Conservation (phyloP, 1,284 basidiomycete species). For the Singerocomus inundabilis region DNA sequence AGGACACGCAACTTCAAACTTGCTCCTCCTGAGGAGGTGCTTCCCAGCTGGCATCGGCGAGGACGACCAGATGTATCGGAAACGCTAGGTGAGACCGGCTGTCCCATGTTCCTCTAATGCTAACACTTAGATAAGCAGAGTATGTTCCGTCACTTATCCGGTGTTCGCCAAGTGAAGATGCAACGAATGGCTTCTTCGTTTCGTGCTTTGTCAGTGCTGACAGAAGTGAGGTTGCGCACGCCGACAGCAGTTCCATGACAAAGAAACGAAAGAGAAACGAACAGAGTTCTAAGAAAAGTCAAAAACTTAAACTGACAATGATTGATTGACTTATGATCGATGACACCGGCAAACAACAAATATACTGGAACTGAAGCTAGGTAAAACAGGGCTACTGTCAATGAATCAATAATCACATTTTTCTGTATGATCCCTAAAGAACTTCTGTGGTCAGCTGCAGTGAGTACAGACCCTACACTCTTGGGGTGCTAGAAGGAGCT, state of each 20-base stretch:
- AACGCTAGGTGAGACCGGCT: slow-evolving; percentile 38
- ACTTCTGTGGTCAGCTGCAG: slow-evolving; percentile 36
- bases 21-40: slow-evolving; percentile 60
- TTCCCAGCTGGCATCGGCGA: slow-evolving; percentile 79
- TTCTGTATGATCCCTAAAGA: slow-evolving; percentile 34
- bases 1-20: slow-evolving; percentile 58
- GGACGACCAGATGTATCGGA: slow-evolving; percentile 67
- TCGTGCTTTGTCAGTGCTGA: slow-evolving; percentile 67
- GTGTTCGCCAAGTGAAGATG: slow-evolving; percentile 84
- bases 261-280: slow-evolving; percentile 16
- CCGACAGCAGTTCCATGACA: slow-evolving; percentile 7
- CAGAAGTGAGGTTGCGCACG: background rate
- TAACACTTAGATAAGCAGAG: slow-evolving; percentile 36
- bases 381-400: slow-evolving; percentile 30
- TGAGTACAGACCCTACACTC: slow-evolving; percentile 35
- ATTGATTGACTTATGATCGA: slow-evolving; percentile 1
- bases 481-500: slow-evolving; percentile 25
- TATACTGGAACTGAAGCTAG: slow-evolving; percentile 18
- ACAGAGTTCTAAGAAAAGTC: slow-evolving; percentile 4
- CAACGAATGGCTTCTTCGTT: slow-evolving; percentile 94
- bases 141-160: slow-evolving; percentile 72
- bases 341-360: slow-evolving; percentile 7
- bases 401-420: slow-evolving; percentile 32
- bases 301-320: slow-evolving; percentile 3
- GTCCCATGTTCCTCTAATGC: background rate